Evolutionary conservation across 208 protist genomes (phyloP), one percentile per base, ranked within the genome.

Genomic region (Crithidia expoeki): DNA sequence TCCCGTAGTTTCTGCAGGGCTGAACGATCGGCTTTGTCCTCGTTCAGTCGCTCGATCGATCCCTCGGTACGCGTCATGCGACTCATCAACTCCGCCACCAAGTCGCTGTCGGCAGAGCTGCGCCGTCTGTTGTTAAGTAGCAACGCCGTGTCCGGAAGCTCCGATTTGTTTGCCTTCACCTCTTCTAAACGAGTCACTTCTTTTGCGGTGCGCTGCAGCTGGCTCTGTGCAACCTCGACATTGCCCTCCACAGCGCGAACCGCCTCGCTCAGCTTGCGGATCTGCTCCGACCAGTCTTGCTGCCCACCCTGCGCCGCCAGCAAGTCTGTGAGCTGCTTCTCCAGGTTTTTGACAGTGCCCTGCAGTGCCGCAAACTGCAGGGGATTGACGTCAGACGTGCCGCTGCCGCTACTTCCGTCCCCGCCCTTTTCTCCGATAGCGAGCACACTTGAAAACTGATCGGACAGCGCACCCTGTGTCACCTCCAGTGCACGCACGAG

Each of bases 1-100:
- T 96, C 88, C 21, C 77, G 79, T 64, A 96, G 72, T n/a, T 80
- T 86, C 68, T 92, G 84, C 34, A 96, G 60, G 2, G 80, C 79
- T 9, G 64, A 57, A 21, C 75, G 72, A 65, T 96, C 84, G 0
- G 90, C 90, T 83, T 96, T 96, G 47, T 71, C 53, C 34, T 90
- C 81, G 21, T 85, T 80, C 21, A 94, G 60, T n/a, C 59, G 56
- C 11, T 66, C 68, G 16, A 88, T 64, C 19, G 57, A 62, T 27
- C 57, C 36, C 46, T 77, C 64, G n/a, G 81, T 56, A 6, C 80
- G 68, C 17, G 72, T 46, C 40, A 90, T 58, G 50, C 71, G 81
- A 36, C 42, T 14, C n/a, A 52, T n/a, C 27, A 93, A 32, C 5
- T 87, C 83, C 12, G 76, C 74, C 9, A 83, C 50, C 21, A 25